Percentiles rank a stretch among this genome's conserved stretches.
Evolutionary conservation across 176 grass and related monocot species (phyloP).

Genomic region (Poa annua): DNA sequence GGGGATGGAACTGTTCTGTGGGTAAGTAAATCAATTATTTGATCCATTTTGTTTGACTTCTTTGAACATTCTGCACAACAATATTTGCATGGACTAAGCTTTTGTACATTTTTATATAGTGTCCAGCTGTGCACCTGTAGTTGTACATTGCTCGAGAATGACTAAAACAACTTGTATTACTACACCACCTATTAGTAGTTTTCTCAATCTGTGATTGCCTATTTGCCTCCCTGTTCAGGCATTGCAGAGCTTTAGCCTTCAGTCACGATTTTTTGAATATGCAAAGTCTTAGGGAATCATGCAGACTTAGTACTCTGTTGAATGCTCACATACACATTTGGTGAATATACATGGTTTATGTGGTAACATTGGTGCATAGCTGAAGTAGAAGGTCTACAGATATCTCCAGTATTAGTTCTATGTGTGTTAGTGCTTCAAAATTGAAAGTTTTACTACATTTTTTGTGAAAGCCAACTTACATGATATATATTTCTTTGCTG

Average conservation of each 20-base stretch:
- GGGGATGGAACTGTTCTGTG: conserved; percentile 98
- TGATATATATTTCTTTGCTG: neutral
- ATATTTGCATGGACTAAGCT: neutral
- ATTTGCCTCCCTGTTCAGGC: neutral
- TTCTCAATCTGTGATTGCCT: neutral
- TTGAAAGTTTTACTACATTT: neutral
- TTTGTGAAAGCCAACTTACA: neutral
- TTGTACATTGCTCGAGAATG: neutral
- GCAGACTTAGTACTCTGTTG: neutral
- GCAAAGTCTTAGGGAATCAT: neutral
- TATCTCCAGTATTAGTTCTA: neutral
- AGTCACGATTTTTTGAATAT: conserved; percentile 9
- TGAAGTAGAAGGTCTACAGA: conserved; percentile 7
- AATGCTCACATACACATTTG: neutral
- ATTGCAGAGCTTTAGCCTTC: conserved; percentile 1
- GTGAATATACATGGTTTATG: conserved; percentile 3
- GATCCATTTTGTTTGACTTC: neutral
- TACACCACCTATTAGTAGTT: neutral
- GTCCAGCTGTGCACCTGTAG: neutral
- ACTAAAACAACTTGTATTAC: conserved; percentile 13
- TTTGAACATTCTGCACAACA: neutral
- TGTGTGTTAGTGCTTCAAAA: neutral
- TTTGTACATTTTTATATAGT: neutral
- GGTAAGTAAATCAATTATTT: conserved; percentile 58
- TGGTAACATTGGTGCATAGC: neutral